phyloP scores from a whole-genome alignment of 2,329 filamentous ascomycete genomes.

The Cladophialophora bantiana region DNA sequence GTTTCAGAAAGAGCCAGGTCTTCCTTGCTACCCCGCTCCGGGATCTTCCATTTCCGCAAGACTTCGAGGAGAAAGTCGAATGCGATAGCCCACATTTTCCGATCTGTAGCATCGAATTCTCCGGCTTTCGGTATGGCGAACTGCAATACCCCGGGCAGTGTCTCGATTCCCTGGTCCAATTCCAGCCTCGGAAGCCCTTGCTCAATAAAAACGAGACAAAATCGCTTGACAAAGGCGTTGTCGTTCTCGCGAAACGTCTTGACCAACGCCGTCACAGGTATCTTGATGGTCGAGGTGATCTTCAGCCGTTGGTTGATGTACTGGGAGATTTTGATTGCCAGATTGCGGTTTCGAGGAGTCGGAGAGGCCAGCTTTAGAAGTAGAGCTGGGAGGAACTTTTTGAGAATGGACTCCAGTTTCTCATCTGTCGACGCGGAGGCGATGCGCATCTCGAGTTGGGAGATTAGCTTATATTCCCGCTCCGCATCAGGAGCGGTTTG shows the following conservation, averaged over 20 bases:
- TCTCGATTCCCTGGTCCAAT: slow-evolving; percentile 68
- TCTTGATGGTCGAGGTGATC: slow-evolving; percentile 67
- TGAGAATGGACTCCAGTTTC: slow-evolving; percentile 79
- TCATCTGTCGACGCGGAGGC: slow-evolving; percentile 81
- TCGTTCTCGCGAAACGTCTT: slow-evolving; percentile 86
- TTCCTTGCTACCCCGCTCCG: slow-evolving; percentile 78
- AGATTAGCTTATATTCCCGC: slow-evolving; percentile 80
- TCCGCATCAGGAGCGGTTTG: slow-evolving; percentile 56
- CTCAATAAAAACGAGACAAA: slow-evolving; percentile 88
- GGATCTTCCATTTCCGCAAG: slow-evolving; percentile 70
- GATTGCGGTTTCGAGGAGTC: slow-evolving; percentile 78
- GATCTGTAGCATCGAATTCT: slow-evolving; percentile 46
- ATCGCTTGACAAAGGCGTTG: slow-evolving; percentile 79
- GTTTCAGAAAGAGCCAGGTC: slow-evolving; percentile 71
- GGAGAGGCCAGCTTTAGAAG: slow-evolving; percentile 87
- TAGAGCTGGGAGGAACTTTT: slow-evolving; percentile 79
- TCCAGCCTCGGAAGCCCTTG: slow-evolving; percentile 74
- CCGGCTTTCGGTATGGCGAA: slow-evolving; percentile 58
- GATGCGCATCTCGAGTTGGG: slow-evolving; percentile 85
- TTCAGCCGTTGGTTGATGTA: slow-evolving; percentile 73
- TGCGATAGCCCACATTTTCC: slow-evolving; percentile 67
- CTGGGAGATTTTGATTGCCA: slow-evolving; percentile 74
- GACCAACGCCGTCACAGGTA: slow-evolving; percentile 83
- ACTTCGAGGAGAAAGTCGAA: slow-evolving; percentile 85
- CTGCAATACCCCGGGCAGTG: slow-evolving; percentile 74